Base-by-base conservation (phyloP, 129 eudicot species). In the Escallonia rubra region DNA sequence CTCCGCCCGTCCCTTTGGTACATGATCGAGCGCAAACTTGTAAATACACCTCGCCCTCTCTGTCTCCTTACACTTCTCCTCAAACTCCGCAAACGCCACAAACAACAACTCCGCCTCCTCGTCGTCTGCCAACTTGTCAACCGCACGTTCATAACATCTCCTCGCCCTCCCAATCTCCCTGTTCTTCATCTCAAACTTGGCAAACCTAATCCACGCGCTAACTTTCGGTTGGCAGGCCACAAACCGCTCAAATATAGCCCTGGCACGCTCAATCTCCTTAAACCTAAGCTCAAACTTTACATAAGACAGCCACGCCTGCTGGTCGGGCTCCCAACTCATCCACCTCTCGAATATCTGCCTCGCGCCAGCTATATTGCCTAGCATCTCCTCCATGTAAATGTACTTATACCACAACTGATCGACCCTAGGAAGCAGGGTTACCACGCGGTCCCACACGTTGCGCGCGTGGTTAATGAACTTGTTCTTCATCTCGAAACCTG, bases 341-440 rank as follows among this genome's bases (percentile, higher is more conserved):
- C n/a, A n/a, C n/a, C n/a, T n/a, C n/a, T n/a, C n/a, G n/a, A n/a
- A n/a, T n/a, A n/a, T n/a, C n/a, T n/a, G n/a, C n/a, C n/a, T n/a
- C n/a, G n/a, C n/a, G n/a, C n/a, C n/a, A n/a, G n/a, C n/a, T n/a
- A 93, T 65, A 69, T 93, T 86, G 10, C 90, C 92, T 4, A 93
- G 80, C 81, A 89, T 87, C 64, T 93, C 96, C 80, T 89, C 99
- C 99, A 86, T 93, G 14, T 93, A 96, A 53, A 93, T 86, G 41
- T 93, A 89, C 77, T 93, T 93, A 59, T 86, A 89, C 99, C 99
- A 93, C 57, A 93, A 57, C 76, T 93, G 96, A 79, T 93, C 96
- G 14, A 89, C 85, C 48, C 95, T 74, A 3, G 99, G 99, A 68
- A 89, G 54, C 79, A 93, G 68, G 0, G 90, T 76, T n/a, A 87